A percentile compares a stretch with the other conserved stretches of the same genome.
phyloP scores from a whole-genome alignment of 2,329 filamentous ascomycete species.

The Sphaerulina vaccinii region DNA sequence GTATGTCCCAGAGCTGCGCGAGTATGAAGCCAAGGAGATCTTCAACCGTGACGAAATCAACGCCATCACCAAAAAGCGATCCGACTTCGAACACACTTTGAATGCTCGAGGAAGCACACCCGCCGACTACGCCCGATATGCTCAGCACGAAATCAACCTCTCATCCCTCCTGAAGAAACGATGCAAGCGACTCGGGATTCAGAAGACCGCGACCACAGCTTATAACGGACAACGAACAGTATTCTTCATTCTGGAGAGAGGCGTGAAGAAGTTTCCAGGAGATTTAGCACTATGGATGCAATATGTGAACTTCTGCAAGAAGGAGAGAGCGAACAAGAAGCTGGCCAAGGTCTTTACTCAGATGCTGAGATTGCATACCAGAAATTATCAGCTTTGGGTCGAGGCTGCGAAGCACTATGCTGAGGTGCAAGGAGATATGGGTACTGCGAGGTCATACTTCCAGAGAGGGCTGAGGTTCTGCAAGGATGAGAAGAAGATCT shows the following conservation, averaged over 20 bases:
- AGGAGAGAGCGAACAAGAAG: conserved; percentile 62
- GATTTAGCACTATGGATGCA: conserved; percentile 82
- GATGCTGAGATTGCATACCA: conserved; percentile 81
- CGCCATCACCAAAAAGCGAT: conserved; percentile 83
- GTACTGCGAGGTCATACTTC: conserved; percentile 79
- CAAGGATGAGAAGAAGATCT: conserved; percentile 68
- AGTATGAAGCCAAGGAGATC: conserved; percentile 87
- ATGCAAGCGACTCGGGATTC: conserved; percentile 75
- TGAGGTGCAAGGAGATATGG: conserved; percentile 82
- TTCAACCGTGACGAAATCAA: conserved; percentile 89
- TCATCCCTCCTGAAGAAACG: conserved; percentile 79
- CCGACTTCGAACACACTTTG: conserved; percentile 88
- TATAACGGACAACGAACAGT: conserved; percentile 73
- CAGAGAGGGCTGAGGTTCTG: conserved; percentile 88
- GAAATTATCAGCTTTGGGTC: conserved; percentile 80
- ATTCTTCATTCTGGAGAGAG: conserved; percentile 86
- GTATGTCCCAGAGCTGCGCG: conserved; percentile 84
- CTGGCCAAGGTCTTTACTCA: conserved; percentile 60
- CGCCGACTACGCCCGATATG: conserved; percentile 80
- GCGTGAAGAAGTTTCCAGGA: conserved; percentile 78
- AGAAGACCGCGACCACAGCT: conserved; percentile 65
- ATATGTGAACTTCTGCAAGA: conserved; percentile 78
- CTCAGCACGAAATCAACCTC: conserved; percentile 65
- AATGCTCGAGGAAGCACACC: conserved; percentile 76
- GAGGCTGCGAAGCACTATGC: conserved; percentile 75